These are phyloP conservation scores for Diphasiastrum complanatum DNA, from an alignment of 83 land plant species.

Conservation along the genomic window DNA sequence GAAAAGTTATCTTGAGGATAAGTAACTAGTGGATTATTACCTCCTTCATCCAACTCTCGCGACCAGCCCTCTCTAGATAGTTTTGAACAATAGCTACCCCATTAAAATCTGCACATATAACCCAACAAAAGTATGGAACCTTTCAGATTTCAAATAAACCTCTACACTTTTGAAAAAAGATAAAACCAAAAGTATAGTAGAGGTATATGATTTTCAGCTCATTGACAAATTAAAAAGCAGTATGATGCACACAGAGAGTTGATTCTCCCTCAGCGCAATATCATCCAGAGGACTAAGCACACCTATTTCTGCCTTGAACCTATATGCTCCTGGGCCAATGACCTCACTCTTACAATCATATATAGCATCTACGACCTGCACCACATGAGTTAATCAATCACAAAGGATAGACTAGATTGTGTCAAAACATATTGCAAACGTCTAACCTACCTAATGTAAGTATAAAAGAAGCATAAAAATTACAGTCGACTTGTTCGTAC, in stretches of 20 bases:
- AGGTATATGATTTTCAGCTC: not conserved
- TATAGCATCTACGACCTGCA: constrained; percentile 81
- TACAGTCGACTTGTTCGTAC: too few species aligned
- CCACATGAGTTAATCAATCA: constrained; percentile 1
- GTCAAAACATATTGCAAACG: not conserved
- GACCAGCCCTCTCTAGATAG: constrained; percentile 67
- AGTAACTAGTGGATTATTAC: constrained; percentile 25
- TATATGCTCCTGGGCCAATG: constrained; percentile 88
- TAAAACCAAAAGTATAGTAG: not conserved
- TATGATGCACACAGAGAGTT: too few species aligned
- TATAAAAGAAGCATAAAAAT: not conserved
- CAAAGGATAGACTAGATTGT: too few species aligned
- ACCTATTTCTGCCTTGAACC: constrained; percentile 99
- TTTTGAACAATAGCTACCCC: constrained; percentile 90
- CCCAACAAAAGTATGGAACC: too few species aligned
- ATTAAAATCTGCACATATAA: constrained; percentile 67
- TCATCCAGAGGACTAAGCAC: not conserved
- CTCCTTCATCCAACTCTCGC: constrained; percentile 81
- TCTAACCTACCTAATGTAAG: not conserved
- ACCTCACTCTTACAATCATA: constrained; percentile 99
- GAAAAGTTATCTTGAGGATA: too few species aligned
- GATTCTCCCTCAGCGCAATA: too few species aligned
- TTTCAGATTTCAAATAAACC: not conserved
- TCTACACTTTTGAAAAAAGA: not conserved
- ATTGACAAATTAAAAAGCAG: too few species aligned